phyloP scores from a whole-genome alignment of 2,329 filamentous ascomycete species.

The Xylaria polymorpha region DNA sequence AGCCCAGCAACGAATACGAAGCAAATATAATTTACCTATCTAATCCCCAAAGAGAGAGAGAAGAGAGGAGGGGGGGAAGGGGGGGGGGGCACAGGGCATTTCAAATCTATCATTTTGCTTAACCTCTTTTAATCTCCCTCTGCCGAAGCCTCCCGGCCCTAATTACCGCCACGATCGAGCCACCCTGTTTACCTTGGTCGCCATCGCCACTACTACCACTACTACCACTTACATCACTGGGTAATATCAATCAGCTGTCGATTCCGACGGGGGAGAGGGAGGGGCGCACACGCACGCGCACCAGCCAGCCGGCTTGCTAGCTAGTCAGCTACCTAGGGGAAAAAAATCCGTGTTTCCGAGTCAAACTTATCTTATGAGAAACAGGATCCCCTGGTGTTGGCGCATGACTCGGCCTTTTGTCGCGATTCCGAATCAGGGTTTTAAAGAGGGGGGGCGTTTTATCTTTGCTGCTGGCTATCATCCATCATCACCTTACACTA shows the following conservation, averaged over 20 bases:
- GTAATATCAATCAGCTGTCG: conserved; percentile 2
- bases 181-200: not conserved
- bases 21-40: not conserved
- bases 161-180: not conserved
- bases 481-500: too few relatives aligned
- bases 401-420: not conserved
- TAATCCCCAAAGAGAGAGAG: too few relatives aligned
- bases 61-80: too few relatives aligned
- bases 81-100: not conserved
- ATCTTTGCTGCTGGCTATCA: not conserved
- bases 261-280: not conserved
- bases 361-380: not conserved
- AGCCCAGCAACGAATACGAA: not conserved
- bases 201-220: not conserved
- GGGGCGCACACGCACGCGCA: not conserved
- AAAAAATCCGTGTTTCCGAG: not conserved
- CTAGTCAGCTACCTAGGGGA: not conserved
- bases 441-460: too few relatives aligned
- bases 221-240: not conserved
- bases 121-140: not conserved
- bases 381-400: not conserved
- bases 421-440: not conserved
- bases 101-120: not conserved
- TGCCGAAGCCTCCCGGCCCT: conserved; percentile 9
- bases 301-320: too few relatives aligned